Evolutionary conservation across 2,329 filamentous ascomycete genomes (phyloP).

Genomic region (Diaporthe destruens): DNA sequence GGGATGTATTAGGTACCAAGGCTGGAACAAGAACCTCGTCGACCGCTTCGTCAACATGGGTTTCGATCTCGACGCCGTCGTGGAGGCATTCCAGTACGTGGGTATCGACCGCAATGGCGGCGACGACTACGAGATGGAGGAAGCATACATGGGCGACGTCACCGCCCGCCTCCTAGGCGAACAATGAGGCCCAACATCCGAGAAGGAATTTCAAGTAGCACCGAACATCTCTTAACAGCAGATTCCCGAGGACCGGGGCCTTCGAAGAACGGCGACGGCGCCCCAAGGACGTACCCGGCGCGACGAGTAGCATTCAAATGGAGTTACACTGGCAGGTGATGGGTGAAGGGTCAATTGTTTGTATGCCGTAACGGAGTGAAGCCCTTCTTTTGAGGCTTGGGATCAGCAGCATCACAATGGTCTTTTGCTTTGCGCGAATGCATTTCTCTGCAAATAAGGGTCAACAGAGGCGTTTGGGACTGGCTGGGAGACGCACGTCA

Average conservation of each 20-base stretch:
- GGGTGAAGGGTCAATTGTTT: constrained; percentile 9
- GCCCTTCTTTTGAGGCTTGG: background rate
- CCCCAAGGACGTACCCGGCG: background rate
- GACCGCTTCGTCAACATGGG: constrained; percentile 91
- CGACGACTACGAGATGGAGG: constrained; percentile 86
- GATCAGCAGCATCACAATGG: constrained; percentile 32
- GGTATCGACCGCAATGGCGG: constrained; percentile 85
- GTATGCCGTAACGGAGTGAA: constrained; percentile 21
- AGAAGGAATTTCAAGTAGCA: background rate
- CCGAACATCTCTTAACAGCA: constrained; percentile 3
- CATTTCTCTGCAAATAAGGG: constrained; percentile 14
- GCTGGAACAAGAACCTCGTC: constrained; percentile 87
- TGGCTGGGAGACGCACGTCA: background rate
- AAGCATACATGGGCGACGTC: constrained; percentile 90
- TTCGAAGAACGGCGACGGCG: background rate
- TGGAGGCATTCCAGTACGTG: constrained; percentile 84
- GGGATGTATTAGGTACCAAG: constrained; percentile 74
- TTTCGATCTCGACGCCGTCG: constrained; percentile 88
- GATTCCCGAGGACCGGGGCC: background rate
- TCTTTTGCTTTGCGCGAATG: constrained; percentile 28
- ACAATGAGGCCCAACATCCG: constrained; percentile 56
- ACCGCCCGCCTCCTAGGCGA: constrained; percentile 88
- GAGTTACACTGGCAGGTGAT: constrained; percentile 32
- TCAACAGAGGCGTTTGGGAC: constrained; percentile 21
- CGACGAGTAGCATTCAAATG: constrained; percentile 35